Evolutionary conservation across 1,139 yeast species (phyloP), one percentile per base, ranked within the genome.

Genomic region (Scheffersomyces illinoinensis): DNA sequence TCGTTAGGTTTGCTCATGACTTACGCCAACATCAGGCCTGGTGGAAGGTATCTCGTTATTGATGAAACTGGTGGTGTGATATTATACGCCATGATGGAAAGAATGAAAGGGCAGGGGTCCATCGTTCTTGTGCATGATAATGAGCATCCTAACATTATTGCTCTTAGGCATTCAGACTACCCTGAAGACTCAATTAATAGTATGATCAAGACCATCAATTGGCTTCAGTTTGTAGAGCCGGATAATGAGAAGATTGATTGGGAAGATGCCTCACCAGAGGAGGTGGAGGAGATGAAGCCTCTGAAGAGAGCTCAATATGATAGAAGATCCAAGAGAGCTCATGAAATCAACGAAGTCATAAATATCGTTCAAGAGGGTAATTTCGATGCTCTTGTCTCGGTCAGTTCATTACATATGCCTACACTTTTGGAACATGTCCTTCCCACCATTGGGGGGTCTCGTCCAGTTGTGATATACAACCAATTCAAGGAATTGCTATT

Each of bases 41-140:
- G 97, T 10, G 98, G 99, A 0, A 87, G 83, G 58, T 96, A 95
- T 69, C 78, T 95, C 47, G 89, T 95, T 5, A 82, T 92, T 57
- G 99, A 95, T 70, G 99, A 95, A 68, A 89, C 97, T 33, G 93
- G 97, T 43, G 98, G 98, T 2, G 80, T 93, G 20, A 73, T 95
- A 1, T 85, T 91, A 3, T 91, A 91, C 62, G 91, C 96, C 5
- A 79, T 96, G 83, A 73, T 95, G 76, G 99, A 96, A 71, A 82
- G 98, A 68, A 91, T 95, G 96, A 87, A 86, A 58, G 92, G 95
- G 3, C 77, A 86, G 55, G 99, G 98, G 18, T 79, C 86, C 12
- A 86, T 96, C 54, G 83, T 92, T 4, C 82, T 91, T 43, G 81
- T 89, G 3, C 98, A 95, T 74, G 99, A 93, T 68, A 91, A 93